Base-by-base conservation (phyloP, 2,329 filamentous ascomycete species). In the Cladophialophora psammophila region DNA sequence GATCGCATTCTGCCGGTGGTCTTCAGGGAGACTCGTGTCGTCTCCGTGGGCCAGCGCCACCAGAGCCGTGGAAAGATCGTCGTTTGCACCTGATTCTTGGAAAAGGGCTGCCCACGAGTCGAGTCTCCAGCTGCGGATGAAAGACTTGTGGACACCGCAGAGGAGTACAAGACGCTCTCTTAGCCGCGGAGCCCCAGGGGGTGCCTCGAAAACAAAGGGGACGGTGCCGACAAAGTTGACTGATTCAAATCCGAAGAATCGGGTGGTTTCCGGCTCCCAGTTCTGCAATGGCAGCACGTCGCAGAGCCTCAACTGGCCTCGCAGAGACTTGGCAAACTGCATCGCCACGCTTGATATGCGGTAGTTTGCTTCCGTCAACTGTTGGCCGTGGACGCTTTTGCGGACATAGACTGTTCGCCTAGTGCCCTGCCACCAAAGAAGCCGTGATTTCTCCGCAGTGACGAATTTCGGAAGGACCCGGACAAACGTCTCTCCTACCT, bases 311-410 rank as follows among this genome's bases (percentile, higher is more conserved):
- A 13, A 31, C 5, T 50, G 18, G 20, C 45, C 6, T 20, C 45
- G 45, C 2, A 50, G 45, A 18, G 45, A 31, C 45, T 50, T 10
- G 18, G 18, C 8, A 12, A 50, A 50, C 45, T 50, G 45, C 9
- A 50, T 31, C 45, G 45, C 26, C n/a, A 50, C 45, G 45, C 20
- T 50, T 8, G 45, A 50, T 18, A 50, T 50, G 45, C 45, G 45
- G 45, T 31, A 50, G 45, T 50, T 50, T 3, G 45, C 45, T 20
- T 50, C 45, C 18, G 45, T 50, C 18, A 50, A 10, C 15, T 50
- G 45, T 13, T 50, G 45, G 8, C 45, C 20, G 18, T 50, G 45
- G 18, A 50, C 45, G 9, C 45, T 50, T 12, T 50, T 50, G 45
- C 45, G 45, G 45, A 50, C 45, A 10, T 50, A 13, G 18, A 50